Evolutionary conservation across 2,329 filamentous ascomycete genomes (phyloP).

Genomic region (Fusarium lyarnte): DNA sequence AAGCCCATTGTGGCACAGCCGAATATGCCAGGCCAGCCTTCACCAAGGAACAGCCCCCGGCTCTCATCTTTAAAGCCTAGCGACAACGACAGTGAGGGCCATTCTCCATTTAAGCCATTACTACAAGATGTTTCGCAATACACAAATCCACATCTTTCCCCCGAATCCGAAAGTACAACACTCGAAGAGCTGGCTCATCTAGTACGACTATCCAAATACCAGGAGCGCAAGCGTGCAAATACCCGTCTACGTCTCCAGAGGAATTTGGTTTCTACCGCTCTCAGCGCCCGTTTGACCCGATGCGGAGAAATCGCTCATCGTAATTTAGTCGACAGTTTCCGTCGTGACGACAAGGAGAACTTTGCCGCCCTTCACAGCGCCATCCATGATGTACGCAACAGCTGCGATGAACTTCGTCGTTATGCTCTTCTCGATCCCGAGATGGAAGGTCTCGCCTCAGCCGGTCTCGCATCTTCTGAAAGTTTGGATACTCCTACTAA

Average conservation of each 20-base stretch:
- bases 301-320: slow-evolving; percentile 79
- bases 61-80: slow-evolving; percentile 43
- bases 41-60: slow-evolving; percentile 42
- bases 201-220: slow-evolving; percentile 80
- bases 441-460: slow-evolving; percentile 66
- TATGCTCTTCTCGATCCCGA: slow-evolving; percentile 79
- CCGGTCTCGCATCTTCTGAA: slow-evolving; percentile 56
- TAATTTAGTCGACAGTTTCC: slow-evolving; percentile 80
- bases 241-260: slow-evolving; percentile 78
- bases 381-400: slow-evolving; percentile 80
- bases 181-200: slow-evolving; percentile 82
- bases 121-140: slow-evolving; percentile 74
- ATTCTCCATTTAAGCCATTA: slow-evolving; percentile 60
- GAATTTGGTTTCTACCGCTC: slow-evolving; percentile 77
- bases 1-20: slow-evolving; percentile 62
- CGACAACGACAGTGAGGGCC: slow-evolving; percentile 53
- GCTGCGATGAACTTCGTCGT: slow-evolving; percentile 76
- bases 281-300: slow-evolving; percentile 77
- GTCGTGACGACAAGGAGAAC: slow-evolving; percentile 79
- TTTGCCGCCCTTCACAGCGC: slow-evolving; percentile 81
- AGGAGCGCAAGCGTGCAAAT: slow-evolving; percentile 80
- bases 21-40: slow-evolving; percentile 44
- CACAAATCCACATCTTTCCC: slow-evolving; percentile 67
- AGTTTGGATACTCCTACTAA: slow-evolving; percentile 59
- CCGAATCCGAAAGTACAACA: slow-evolving; percentile 72